Percentiles rank a stretch among this genome's conserved stretches.
Conservation (phyloP, 495 filamentous ascomycete species). For the Aspergillus mulundensis region DNA sequence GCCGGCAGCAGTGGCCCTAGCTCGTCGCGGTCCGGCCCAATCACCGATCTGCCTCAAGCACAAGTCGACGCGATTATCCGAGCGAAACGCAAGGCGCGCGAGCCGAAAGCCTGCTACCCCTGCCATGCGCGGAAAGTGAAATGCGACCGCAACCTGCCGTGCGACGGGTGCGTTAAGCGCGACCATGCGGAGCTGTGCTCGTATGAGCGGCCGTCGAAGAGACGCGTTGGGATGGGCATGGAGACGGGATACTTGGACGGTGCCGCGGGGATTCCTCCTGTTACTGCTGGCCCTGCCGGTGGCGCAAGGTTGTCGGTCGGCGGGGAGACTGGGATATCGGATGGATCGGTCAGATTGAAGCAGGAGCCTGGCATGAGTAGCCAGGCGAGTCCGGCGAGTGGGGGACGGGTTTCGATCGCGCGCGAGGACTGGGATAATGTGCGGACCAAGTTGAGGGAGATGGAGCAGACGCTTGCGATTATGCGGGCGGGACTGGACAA, state of each 20-base stretch:
- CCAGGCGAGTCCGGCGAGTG: conserved; percentile 17
- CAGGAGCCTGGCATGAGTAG: conserved; percentile 23
- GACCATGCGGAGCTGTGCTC: conserved; percentile 69
- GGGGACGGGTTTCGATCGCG: conserved; percentile 38
- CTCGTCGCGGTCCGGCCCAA: conserved; percentile 18
- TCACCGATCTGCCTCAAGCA: conserved; percentile 43
- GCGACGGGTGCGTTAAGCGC: conserved; percentile 69
- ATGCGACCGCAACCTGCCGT: conserved; percentile 69
- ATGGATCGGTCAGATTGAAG: conserved; percentile 23
- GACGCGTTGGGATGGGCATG: conserved; percentile 34
- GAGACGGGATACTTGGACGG: conserved; percentile 32
- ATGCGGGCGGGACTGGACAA: conserved; percentile 41
- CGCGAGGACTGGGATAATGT: conserved; percentile 48
- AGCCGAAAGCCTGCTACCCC: conserved; percentile 63
- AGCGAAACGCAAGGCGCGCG: conserved; percentile 45
- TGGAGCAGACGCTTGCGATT: conserved; percentile 40
- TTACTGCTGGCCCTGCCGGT: background rate
- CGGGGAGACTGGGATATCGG: conserved; percentile 22
- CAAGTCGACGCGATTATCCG: conserved; percentile 50
- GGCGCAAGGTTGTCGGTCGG: conserved; percentile 14
- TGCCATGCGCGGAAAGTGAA: conserved; percentile 72
- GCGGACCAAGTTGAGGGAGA: conserved; percentile 36
- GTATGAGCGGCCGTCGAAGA: conserved; percentile 64
- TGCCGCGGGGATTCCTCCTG: background rate
- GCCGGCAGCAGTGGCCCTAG: conserved; percentile 5